Conservation (phyloP, 2,329 filamentous ascomycete genomes). For the Beauveria sp. region DNA sequence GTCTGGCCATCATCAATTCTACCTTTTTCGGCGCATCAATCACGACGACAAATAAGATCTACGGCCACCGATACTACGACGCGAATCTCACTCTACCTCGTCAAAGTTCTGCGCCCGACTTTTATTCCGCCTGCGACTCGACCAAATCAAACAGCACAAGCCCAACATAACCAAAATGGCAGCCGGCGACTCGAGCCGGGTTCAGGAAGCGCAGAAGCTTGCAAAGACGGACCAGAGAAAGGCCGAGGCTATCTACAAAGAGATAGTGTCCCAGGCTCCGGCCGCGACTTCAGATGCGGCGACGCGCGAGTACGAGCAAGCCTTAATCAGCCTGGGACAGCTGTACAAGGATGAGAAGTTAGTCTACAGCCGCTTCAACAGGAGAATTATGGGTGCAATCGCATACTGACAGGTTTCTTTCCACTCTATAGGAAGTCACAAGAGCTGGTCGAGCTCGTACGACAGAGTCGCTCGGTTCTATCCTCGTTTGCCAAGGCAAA, state of each 20-base stretch:
- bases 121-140: too few species aligned
- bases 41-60: not conserved
- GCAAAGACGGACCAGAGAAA: constrained; percentile 72
- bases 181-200: constrained; percentile 53
- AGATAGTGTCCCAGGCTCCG: constrained; percentile 78
- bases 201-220: constrained; percentile 84
- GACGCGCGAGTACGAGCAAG: constrained; percentile 84
- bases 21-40: not conserved
- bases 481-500: constrained; percentile 98
- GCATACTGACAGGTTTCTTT: constrained; percentile 19
- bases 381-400: not conserved
- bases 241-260: constrained; percentile 82
- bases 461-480: constrained; percentile 80
- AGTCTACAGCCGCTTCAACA: constrained; percentile 25
- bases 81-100: not conserved
- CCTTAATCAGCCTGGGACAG: constrained; percentile 82
- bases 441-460: constrained; percentile 83
- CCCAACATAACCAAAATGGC: constrained; percentile 35
- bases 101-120: too few species aligned
- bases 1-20: constrained; percentile 7
- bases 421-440: constrained; percentile 55
- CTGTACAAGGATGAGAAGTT: constrained; percentile 85
- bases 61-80: not conserved
- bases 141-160: not conserved
- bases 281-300: constrained; percentile 77